Evolutionary conservation across 129 eudicot genomes (phyloP).

Genomic region (Saussurea involucrata): DNA sequence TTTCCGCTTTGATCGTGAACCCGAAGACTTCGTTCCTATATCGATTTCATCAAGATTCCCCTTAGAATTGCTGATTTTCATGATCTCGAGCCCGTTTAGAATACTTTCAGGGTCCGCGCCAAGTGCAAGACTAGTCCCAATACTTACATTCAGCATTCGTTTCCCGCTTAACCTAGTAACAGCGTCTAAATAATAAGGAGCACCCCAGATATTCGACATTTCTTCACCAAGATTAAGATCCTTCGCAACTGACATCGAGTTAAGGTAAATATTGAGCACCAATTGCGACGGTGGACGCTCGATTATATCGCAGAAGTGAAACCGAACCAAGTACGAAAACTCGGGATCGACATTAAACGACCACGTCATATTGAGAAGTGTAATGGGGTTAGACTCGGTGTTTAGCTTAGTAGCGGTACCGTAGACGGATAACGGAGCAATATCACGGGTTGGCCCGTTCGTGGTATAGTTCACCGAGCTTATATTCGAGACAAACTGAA

Average conservation of each 20-base stretch:
- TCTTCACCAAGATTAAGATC: conserved; percentile 41
- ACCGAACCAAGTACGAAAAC: conserved; percentile 59
- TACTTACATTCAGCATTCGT: conserved; percentile 34
- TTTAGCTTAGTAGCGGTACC: conserved; percentile 50
- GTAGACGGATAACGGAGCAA: conserved; percentile 53
- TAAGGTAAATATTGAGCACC: conserved; percentile 45
- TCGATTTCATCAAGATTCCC: conserved; percentile 38
- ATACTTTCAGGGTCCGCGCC: conserved; percentile 49
- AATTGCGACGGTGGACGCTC: conserved; percentile 8
- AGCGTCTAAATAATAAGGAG: conserved; percentile 52
- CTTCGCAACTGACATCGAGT: conserved; percentile 33
- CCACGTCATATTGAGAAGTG: conserved; percentile 51
- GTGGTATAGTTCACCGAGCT: conserved; percentile 40
- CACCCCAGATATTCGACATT: conserved; percentile 35
- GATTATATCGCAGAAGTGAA: conserved; percentile 66
- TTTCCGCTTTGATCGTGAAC: conserved; percentile 29
- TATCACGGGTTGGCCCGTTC: conserved; percentile 28
- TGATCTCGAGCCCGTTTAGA: conserved; percentile 71
- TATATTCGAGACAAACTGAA: conserved; percentile 28
- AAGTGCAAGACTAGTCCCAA: conserved; percentile 40
- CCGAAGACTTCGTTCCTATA: conserved; percentile 14
- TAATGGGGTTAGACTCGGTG: conserved; percentile 7
- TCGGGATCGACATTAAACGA: conserved; percentile 46
- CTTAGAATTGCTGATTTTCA: conserved; percentile 58
- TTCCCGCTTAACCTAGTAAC: conserved; percentile 29